Conservation (phyloP, 176 grass and related monocot species). For the Cocos nucifera region DNA sequence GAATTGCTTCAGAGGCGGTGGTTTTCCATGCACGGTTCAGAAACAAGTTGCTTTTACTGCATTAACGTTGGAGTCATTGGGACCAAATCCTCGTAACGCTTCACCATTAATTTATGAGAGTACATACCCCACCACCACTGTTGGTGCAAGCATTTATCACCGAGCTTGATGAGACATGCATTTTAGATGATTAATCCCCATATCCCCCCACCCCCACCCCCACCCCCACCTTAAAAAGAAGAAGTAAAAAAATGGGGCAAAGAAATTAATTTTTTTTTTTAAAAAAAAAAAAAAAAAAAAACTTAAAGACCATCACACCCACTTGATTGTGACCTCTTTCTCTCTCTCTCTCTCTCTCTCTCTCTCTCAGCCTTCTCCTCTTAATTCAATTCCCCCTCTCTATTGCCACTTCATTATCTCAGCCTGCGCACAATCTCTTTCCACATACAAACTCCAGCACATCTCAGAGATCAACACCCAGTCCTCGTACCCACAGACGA, state of each 20-base stretch:
- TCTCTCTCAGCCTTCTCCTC: not conserved
- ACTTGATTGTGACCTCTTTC: not conserved
- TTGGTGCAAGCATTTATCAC: not conserved
- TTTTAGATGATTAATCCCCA: not conserved
- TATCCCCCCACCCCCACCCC: too few species aligned
- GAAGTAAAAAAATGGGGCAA: not conserved
- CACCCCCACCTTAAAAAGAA: not conserved
- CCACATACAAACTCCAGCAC: not conserved
- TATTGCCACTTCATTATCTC: not conserved
- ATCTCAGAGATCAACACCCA: too few species aligned
- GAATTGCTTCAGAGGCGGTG: too few species aligned
- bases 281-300: too few species aligned
- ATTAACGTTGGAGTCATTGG: too few species aligned
- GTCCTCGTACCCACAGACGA: too few species aligned
- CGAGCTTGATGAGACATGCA: not conserved
- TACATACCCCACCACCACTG: not conserved
- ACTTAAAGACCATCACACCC: too few species aligned
- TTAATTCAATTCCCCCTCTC: not conserved
- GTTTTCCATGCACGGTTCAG: too few species aligned
- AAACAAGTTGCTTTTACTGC: too few species aligned
- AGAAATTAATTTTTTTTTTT: too few species aligned
- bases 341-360: not conserved
- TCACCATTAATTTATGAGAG: not conserved
- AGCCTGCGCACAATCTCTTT: conserved; percentile 1
- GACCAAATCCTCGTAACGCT: too few species aligned